These are phyloP conservation scores for Pestalotiopsis sp. DNA, from an alignment of 2,329 filamentous ascomycete species.

Conservation along the genomic window DNA sequence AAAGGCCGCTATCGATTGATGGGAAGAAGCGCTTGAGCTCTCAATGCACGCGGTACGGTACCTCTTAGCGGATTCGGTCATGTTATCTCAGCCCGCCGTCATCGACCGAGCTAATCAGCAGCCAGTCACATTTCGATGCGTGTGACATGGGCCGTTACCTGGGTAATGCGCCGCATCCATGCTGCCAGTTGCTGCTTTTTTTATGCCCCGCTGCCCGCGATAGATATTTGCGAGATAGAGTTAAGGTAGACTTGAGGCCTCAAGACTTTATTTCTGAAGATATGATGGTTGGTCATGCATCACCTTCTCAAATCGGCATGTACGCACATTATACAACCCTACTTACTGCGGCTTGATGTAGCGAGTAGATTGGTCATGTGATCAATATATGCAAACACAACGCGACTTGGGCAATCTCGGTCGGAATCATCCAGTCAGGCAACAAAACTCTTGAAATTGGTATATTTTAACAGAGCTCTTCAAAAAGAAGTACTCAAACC, in stretches of 20 bases:
- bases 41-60: constrained; percentile 3
- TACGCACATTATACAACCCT: too few relatives aligned
- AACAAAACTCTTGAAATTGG: neutral
- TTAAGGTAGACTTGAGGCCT: neutral
- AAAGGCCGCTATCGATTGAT: neutral
- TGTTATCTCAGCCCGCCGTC: constrained; percentile 8
- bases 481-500: neutral
- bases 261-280: neutral
- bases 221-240: neutral
- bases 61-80: constrained; percentile 7
- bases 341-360: neutral
- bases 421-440: neutral
- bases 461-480: neutral
- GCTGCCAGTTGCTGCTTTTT: neutral
- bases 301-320: too few relatives aligned
- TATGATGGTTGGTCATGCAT: too few relatives aligned
- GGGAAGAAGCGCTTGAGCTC: neutral
- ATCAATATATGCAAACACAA: neutral
- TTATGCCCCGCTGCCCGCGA: neutral
- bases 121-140: neutral
- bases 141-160: neutral
- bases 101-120: constrained; percentile 3
- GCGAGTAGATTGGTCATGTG: neutral
- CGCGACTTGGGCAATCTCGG: neutral
- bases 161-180: neutral